Evolutionary conservation across 495 filamentous ascomycete species (phyloP), one percentile per base, ranked within the genome.

Genomic region (Talaromyces nanjingensis): DNA sequence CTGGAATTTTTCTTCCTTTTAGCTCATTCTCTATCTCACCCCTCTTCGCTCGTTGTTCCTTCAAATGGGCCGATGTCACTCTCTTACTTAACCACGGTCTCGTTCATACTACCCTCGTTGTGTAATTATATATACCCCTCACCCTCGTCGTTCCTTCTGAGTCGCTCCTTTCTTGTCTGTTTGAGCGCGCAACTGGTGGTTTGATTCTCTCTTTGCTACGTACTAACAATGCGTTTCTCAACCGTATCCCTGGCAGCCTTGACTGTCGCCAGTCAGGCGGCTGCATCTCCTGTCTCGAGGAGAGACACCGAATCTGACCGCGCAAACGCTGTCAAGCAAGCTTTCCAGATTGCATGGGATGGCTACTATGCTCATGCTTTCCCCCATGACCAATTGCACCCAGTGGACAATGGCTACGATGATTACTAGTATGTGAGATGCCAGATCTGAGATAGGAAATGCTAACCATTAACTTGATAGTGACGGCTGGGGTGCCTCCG

Each of bases 401-500:
- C 91, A 5, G 80, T 89, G 5, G 80, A 80, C 22, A 91, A 91
- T 64, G 72, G 74, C 2, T 87, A 76, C 53, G 78, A 77, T 12
- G 86, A 96, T 69, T 89, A 90, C 39, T 83, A 89, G 89, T 91
- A 74, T 67, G 79, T 5, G 27, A 27, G 27, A 27, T 4, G 27
- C 27, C 27, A 27, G 27, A 27, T 27, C 4, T 27, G 27, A 27
- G 27, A 5, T 4, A 27, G 27, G 0, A 27, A 27, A 4, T 27
- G 27, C 27, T 27, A 27, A 27, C 27, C 27, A 27, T 27, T 27
- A 27, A 27, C 27, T 25, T 27, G 3, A 54, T 60, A 91, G 91
- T 63, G 94, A 93, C 70, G 88, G 87, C 65, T 96, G 92, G 92
- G 92, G 92, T 11, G 91, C 92, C 49, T 89, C 84, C 47, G 90